These are phyloP conservation scores for Brassica juncea DNA, from an alignment of 345 rosid species.

Conservation along the genomic window DNA sequence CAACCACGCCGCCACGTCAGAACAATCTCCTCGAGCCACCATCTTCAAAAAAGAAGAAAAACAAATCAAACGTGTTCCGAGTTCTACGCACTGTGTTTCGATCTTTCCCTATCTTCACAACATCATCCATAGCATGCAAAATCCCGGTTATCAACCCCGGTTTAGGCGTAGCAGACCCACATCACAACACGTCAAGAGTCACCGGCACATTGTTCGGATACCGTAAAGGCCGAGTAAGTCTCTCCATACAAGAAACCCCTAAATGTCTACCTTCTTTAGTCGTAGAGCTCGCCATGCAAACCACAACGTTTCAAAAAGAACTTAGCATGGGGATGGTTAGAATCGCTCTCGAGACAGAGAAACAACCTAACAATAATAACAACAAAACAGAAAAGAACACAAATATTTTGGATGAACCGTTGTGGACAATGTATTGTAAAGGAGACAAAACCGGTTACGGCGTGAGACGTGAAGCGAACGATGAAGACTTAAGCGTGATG, in stretches of 20 bases:
- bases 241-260: conserved; percentile 48
- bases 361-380: conserved; percentile 24
- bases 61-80: conserved; percentile 48
- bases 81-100: conserved; percentile 63
- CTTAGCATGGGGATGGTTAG: conserved; percentile 48
- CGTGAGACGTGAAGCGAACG: conserved; percentile 47
- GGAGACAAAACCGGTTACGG: conserved; percentile 58
- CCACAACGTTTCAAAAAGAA: conserved; percentile 45
- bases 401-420: conserved; percentile 35
- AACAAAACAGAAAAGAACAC: conserved; percentile 27
- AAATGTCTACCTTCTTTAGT: conserved; percentile 45
- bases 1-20: background rate
- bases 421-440: conserved; percentile 45
- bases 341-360: conserved; percentile 54
- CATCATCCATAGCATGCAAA: conserved; percentile 49
- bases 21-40: conserved; percentile 50
- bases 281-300: conserved; percentile 51
- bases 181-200: conserved; percentile 37
- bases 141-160: conserved; percentile 49
- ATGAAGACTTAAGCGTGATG: conserved; percentile 51
- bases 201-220: conserved; percentile 56
- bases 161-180: conserved; percentile 37
- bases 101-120: conserved; percentile 69
- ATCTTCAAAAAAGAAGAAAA: conserved; percentile 40
- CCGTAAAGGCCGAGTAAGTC: conserved; percentile 49